These are phyloP conservation scores for Wickerhamiella occidentalis DNA, from an alignment of 805 yeast species.

Conservation along the genomic window DNA sequence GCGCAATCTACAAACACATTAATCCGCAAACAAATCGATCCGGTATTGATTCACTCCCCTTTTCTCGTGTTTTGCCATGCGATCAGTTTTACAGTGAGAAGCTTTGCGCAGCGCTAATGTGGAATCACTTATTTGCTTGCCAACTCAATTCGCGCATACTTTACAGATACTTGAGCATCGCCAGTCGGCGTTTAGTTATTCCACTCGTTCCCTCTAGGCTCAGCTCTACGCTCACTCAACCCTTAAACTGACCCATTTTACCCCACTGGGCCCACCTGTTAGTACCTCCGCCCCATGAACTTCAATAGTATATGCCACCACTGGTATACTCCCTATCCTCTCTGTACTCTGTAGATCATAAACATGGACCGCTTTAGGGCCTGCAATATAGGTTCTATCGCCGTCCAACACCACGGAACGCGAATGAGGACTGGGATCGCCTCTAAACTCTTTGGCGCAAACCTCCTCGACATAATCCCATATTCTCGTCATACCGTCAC, in stretches of 20 bases:
- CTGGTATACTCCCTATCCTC: not conserved
- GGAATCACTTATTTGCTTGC: too few species aligned
- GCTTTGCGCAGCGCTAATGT: too few species aligned
- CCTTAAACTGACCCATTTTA: not conserved
- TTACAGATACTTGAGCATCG: too few species aligned
- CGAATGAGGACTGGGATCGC: conserved; percentile 5
- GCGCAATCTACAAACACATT: too few species aligned
- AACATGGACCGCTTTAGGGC: conserved; percentile 12
- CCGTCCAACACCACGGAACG: conserved; percentile 9
- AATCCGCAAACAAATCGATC: too few species aligned
- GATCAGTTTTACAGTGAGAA: too few species aligned
- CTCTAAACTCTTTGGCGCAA: conserved; percentile 60
- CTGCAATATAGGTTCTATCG: conserved; percentile 8
- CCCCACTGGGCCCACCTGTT: conserved; percentile 1
- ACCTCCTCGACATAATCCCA: conserved; percentile 81
- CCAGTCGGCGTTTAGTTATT: too few species aligned
- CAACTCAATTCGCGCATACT: too few species aligned
- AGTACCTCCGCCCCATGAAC: not conserved
- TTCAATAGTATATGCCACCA: not conserved
- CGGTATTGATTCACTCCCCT: too few species aligned
- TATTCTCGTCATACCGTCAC: conserved; percentile 65
- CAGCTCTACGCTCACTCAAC: not conserved
- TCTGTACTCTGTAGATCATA: conserved; percentile 11
- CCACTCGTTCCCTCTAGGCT: too few species aligned
- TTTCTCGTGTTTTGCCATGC: too few species aligned